Evolutionary conservation across 139 green algal species (phyloP), one percentile per base, ranked within the genome.

Genomic region (Tetraselmis striata): DNA sequence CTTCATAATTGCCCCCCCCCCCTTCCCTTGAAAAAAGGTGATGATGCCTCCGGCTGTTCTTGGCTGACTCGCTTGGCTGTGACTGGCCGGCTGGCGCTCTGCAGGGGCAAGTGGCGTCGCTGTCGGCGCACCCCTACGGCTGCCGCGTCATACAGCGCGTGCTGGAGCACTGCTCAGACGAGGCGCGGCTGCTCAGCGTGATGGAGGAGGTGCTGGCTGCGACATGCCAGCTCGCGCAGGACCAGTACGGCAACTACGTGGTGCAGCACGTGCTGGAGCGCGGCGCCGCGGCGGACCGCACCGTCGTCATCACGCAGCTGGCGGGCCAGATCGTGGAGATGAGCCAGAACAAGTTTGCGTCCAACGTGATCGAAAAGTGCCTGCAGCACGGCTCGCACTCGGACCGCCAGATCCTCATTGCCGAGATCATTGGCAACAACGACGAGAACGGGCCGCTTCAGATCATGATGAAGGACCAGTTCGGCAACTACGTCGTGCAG

Each of bases 121-220:
- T 98, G 25, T 92, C 88, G 45, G 89, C 81, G 22, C 95, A 98
- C 86, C 89, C 92, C 28, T 98, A 97, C 85, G 95, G 96, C 74
- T 98, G 95, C 90, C 90, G 96, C 75, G 92, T 98, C 77, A 93
- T 98, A 24, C 95, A 98, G 92, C 88, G 95, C 32, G 90, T 98
- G 59, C 88, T 98, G 84, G 93, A 98, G 90, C 89, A 97, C 86
- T 97, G 94, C 81, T 82, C 80, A 5, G 85, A 92, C 30, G 28
- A 78, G 28, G 59, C 31, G 18, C 83, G 86, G 77, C 85, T 86
- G 76, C 31, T 67, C 58, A 31, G 25, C 26, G 82, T 90, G 79
- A 88, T 90, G 84, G 25, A 45, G 28, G 86, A 90, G 32, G 92
- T 84, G 76, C 81, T 82, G 29, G 23, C 32, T 59, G 32, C 58